phyloP scores from a whole-genome alignment of 2,329 filamentous ascomycete species.

The Fusarium sp. region DNA sequence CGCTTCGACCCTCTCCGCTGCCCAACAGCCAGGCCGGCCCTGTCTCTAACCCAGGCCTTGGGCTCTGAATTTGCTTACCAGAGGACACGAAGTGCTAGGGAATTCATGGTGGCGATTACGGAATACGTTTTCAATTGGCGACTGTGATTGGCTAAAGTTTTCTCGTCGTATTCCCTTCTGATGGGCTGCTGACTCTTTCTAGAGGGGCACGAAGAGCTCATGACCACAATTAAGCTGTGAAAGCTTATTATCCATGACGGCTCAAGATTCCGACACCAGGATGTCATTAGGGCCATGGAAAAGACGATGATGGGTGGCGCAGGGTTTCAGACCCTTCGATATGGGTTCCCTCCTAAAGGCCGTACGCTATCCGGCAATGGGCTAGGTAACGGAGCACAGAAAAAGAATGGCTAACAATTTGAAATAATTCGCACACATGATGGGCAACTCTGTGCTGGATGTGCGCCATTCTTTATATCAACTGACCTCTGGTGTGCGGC shows the following conservation, averaged over 20 bases:
- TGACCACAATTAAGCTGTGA: constrained; percentile 13
- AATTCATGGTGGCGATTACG: constrained; percentile 13
- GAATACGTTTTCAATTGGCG: constrained; percentile 38
- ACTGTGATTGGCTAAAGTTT: constrained; percentile 39
- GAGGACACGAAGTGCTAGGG: not conserved
- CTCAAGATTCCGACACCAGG: not conserved
- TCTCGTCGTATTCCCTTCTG: constrained; percentile 4
- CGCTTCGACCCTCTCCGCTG: constrained; percentile 24
- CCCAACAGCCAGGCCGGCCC: constrained; percentile 26
- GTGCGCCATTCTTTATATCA: too few relatives aligned
- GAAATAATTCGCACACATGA: too few relatives aligned
- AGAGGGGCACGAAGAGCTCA: not conserved
- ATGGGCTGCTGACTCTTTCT: constrained; percentile 14
- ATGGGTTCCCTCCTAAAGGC: constrained; percentile 5
- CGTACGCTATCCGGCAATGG: not conserved
- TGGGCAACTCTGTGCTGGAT: too few relatives aligned
- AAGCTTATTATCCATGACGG: constrained; percentile 24
- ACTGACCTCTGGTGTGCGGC: too few relatives aligned
- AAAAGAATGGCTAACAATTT: too few relatives aligned
- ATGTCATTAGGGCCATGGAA: constrained; percentile 14
- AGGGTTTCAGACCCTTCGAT: constrained; percentile 37
- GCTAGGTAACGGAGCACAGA: too few relatives aligned
- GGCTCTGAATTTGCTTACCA: constrained; percentile 17
- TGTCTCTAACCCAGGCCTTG: constrained; percentile 6
- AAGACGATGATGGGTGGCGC: constrained; percentile 16